Evolutionary conservation across 2,329 filamentous ascomycete species (phyloP).

Genomic region (Chalaropsis ovoidea): DNA sequence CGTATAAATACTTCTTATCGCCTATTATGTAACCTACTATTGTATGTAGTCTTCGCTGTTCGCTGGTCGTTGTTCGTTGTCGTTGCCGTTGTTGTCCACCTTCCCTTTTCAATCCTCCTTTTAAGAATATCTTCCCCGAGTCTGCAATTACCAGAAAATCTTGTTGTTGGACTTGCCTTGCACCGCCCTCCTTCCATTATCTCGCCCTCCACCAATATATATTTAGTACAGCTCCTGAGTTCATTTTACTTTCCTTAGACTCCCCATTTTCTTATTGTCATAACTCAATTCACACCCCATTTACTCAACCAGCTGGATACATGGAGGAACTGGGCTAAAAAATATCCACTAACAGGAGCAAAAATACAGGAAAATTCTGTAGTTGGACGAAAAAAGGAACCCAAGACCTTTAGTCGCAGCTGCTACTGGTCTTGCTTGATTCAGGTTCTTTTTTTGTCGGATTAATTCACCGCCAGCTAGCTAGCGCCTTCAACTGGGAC

Average conservation of each 20-base stretch:
- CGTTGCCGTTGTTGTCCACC: neutral
- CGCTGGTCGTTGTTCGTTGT: neutral
- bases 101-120: neutral
- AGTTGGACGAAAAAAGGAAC: neutral
- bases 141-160: neutral
- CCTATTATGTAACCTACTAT: too few species aligned
- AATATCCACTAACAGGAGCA: neutral
- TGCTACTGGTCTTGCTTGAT: constrained; percentile 5
- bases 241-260: neutral
- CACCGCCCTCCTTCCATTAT: neutral
- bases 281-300: neutral
- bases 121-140: neutral
- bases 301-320: neutral
- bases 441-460: neutral
- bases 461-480: constrained; percentile 14
- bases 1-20: too few species aligned
- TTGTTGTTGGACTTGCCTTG: neutral
- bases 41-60: neutral
- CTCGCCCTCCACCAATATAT: constrained; percentile 6
- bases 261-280: neutral
- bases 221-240: neutral
- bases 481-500: constrained; percentile 12
- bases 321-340: constrained; percentile 2
- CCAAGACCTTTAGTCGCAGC: neutral
- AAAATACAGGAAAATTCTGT: neutral